Conservation (phyloP, 2,329 filamentous ascomycete species). For the Cercospora brassicicola region DNA sequence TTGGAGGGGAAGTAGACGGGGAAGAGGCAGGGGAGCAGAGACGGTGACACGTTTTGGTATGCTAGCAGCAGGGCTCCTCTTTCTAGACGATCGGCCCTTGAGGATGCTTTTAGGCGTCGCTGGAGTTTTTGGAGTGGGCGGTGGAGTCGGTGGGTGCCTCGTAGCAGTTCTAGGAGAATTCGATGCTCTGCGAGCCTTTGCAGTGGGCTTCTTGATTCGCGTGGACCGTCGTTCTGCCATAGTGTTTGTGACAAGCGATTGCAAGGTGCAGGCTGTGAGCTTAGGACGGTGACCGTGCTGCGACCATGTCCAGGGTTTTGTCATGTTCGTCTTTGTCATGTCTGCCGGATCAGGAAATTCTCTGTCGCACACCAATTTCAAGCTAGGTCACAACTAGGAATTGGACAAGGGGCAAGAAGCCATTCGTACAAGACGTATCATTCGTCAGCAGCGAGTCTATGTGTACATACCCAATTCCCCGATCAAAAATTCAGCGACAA, state of each 20-base stretch:
- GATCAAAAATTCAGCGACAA: background rate
- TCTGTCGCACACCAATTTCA: background rate
- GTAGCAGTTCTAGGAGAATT: background rate
- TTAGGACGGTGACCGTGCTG: background rate
- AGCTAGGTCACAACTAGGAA: background rate
- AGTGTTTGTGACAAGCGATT: background rate
- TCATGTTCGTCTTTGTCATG: background rate
- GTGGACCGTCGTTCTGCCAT: background rate
- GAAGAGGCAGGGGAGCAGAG: background rate
- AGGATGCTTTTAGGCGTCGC: background rate
- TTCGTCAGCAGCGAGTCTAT: background rate
- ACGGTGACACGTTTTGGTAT: background rate
- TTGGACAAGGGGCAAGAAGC: background rate
- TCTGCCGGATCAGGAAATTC: background rate
- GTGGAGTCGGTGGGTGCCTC: background rate
- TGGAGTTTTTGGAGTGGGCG: background rate
- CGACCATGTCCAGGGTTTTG: background rate
- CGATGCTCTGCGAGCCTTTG: background rate
- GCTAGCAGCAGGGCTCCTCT: background rate
- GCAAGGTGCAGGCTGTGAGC: background rate
- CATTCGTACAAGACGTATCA: conserved; percentile 1
- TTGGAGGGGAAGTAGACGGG: background rate
- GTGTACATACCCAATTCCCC: conserved; percentile 1
- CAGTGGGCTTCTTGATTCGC: background rate
- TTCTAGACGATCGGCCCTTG: background rate